Percentiles rank a stretch among this genome's conserved stretches.
Conservation (phyloP, 2,329 filamentous ascomycete genomes). For the Plectosphaerella plurivora region DNA sequence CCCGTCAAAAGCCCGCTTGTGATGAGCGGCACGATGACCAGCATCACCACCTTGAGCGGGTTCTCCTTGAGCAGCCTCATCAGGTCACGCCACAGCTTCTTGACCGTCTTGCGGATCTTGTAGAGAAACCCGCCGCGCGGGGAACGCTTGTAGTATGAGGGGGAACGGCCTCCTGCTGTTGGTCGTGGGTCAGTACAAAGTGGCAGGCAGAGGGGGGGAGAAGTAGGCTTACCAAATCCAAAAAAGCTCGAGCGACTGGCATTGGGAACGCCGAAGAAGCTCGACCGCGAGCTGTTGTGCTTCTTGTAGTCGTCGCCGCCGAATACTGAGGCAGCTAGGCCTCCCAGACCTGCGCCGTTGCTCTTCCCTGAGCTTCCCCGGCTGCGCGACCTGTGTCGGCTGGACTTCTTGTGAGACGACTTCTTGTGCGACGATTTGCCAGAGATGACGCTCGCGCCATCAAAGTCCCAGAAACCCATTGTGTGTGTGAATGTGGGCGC, state of each 20-base stretch:
- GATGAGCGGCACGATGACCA: constrained; percentile 82
- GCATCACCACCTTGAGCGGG: constrained; percentile 81
- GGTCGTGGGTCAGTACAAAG: not conserved
- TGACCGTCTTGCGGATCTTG: constrained; percentile 69
- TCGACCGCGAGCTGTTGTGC: constrained; percentile 36
- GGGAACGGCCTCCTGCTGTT: constrained; percentile 32
- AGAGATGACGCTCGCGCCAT: constrained; percentile 11
- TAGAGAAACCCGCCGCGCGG: constrained; percentile 76
- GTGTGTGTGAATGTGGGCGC: not conserved
- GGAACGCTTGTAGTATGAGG: constrained; percentile 73
- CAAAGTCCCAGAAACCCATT: constrained; percentile 14
- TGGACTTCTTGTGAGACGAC: constrained; percentile 14
- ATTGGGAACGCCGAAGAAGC: constrained; percentile 44
- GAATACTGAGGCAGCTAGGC: constrained; percentile 40
- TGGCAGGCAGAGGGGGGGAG: not conserved
- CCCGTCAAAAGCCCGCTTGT: constrained; percentile 78
- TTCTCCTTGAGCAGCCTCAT: constrained; percentile 77
- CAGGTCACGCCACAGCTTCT: constrained; percentile 75
- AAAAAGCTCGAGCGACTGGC: constrained; percentile 42
- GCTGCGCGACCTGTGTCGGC: constrained; percentile 32
- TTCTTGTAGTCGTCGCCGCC: constrained; percentile 28
- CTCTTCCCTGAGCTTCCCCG: constrained; percentile 25
- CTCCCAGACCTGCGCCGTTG: constrained; percentile 25
- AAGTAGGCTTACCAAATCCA: constrained; percentile 28
- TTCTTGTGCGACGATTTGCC: constrained; percentile 10